Percentiles rank a stretch among this genome's conserved stretches.
These are phyloP conservation scores for Mycogone perniciosa DNA, from an alignment of 2,329 filamentous ascomycete genomes.

Conservation along the genomic window DNA sequence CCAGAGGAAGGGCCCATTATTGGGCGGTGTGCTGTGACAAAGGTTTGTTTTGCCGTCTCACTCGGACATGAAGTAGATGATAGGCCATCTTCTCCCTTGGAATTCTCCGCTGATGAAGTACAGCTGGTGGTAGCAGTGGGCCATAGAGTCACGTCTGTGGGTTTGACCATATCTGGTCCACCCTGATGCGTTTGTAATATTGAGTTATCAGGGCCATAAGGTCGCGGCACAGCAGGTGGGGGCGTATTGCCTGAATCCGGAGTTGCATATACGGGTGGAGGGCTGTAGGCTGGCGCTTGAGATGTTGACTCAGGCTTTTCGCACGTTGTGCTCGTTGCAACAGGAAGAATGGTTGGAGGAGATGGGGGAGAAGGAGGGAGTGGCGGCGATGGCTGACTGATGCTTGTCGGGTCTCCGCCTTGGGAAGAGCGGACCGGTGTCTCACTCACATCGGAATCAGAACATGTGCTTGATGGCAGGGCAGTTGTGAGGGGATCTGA, in stretches of 20 bases:
- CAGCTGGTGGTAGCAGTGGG: conserved; percentile 1
- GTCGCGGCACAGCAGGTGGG: no score
- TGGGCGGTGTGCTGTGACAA: neutral
- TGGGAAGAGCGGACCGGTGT: neutral
- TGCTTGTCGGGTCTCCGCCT: neutral
- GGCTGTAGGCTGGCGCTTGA: neutral
- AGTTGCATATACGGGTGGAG: no score
- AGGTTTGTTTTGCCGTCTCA: neutral
- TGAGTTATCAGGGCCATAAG: neutral
- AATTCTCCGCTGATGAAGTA: neutral
- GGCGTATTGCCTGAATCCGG: no score
- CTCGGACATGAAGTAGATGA: neutral
- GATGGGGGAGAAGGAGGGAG: neutral
- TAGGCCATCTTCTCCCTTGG: neutral
- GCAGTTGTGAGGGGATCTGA: neutral
- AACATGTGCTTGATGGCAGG: conserved; percentile 1
- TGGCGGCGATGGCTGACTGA: neutral
- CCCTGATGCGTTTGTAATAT: no score
- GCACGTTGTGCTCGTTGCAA: neutral
- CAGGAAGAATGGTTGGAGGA: neutral
- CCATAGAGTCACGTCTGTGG: conserved; percentile 9
- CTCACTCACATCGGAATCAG: neutral
- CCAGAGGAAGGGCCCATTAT: neutral
- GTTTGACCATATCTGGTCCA: neutral
- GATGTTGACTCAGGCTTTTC: neutral